These are phyloP conservation scores for Pichia kluyveri DNA, from an alignment of 805 yeast genomes.

Conservation along the genomic window DNA sequence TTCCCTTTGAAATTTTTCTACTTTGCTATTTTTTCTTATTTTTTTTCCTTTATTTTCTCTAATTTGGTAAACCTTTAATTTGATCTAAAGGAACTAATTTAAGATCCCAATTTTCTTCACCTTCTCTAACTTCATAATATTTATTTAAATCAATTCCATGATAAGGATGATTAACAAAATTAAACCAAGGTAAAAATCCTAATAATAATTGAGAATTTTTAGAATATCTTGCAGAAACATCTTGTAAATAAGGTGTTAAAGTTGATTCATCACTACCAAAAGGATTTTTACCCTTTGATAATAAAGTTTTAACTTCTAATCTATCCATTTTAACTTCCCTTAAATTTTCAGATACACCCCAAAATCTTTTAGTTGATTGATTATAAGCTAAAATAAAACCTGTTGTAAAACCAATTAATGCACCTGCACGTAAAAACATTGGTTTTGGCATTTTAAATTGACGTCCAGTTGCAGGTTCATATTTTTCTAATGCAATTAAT, in stretches of 20 bases:
- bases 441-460: constrained; percentile 42
- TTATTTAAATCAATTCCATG: constrained; percentile 67
- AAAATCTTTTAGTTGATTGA: constrained; percentile 59
- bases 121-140: constrained; percentile 48
- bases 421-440: constrained; percentile 48
- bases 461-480: constrained; percentile 40
- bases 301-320: constrained; percentile 57
- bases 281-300: constrained; percentile 58
- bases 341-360: constrained; percentile 67
- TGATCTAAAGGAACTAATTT: constrained; percentile 41
- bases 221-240: constrained; percentile 69
- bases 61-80: constrained; percentile 27
- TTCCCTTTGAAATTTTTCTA: not conserved
- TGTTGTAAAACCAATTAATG: constrained; percentile 55
- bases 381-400: constrained; percentile 70
- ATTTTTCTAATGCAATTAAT: constrained; percentile 34
- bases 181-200: constrained; percentile 73
- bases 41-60: not conserved
- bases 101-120: constrained; percentile 51
- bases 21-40: not conserved
- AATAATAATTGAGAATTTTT: constrained; percentile 55
- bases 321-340: constrained; percentile 68
- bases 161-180: constrained; percentile 69
- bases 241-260: constrained; percentile 62
- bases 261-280: constrained; percentile 47